Percentiles rank a stretch among this genome's conserved stretches.
These are phyloP conservation scores for Centella asiatica DNA, from an alignment of 129 eudicot genomes.

Conservation along the genomic window DNA sequence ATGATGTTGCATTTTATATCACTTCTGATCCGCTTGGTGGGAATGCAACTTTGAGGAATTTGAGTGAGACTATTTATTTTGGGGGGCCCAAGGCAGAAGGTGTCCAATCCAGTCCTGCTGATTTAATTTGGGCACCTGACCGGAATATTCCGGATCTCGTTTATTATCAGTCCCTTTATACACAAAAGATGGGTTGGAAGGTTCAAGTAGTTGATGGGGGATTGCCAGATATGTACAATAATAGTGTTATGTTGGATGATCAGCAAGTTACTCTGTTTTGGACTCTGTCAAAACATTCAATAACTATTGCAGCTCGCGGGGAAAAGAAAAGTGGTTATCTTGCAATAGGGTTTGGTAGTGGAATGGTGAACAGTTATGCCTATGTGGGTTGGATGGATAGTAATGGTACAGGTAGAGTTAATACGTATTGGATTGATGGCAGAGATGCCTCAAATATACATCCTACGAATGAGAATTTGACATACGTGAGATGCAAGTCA, in stretches of 20 bases:
- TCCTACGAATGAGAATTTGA: constrained; percentile 68
- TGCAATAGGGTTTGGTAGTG: constrained; percentile 85
- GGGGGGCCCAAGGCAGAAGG: constrained; percentile 86
- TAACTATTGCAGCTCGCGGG: constrained; percentile 81
- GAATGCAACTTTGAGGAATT: constrained; percentile 71
- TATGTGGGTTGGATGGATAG: constrained; percentile 93
- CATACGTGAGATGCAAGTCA: constrained; percentile 80
- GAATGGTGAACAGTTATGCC: constrained; percentile 75
- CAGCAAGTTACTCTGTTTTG: constrained; percentile 85
- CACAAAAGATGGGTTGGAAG: constrained; percentile 89
- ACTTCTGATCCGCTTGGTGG: constrained; percentile 95
- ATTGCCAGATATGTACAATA: constrained; percentile 81
- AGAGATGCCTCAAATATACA: constrained; percentile 50
- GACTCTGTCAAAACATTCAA: constrained; percentile 68
- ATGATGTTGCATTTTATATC: constrained; percentile 79
- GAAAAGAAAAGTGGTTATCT: constrained; percentile 91
- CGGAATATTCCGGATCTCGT: constrained; percentile 79
- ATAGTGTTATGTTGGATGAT: constrained; percentile 79
- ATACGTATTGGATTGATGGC: constrained; percentile 77
- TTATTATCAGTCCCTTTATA: constrained; percentile 70
- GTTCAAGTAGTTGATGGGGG: constrained; percentile 96
- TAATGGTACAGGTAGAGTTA: constrained; percentile 65
- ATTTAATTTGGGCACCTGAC: constrained; percentile 66
- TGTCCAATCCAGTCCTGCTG: constrained; percentile 63
- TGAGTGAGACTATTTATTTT: constrained; percentile 58